These are phyloP conservation scores for Picea glauca DNA, from an alignment of 75 land plant species.

Conservation along the genomic window DNA sequence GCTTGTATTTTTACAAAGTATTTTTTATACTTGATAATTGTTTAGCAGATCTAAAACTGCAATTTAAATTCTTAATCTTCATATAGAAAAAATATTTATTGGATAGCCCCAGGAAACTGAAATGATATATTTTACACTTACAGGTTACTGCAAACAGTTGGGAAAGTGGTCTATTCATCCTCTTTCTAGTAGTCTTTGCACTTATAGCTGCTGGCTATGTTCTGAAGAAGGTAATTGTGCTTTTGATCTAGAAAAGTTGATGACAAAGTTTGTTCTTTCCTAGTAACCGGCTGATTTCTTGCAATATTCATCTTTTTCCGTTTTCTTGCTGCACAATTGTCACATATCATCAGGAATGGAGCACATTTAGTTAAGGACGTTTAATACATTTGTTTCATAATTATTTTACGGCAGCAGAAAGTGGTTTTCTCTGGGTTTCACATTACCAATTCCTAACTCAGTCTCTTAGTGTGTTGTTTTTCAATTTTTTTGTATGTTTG, in stretches of 20 bases:
- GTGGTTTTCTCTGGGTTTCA: not conserved
- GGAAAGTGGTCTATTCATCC: constrained; percentile 98
- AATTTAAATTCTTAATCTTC: not conserved
- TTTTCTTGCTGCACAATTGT: not conserved
- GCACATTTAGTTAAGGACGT: not conserved
- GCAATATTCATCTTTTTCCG: not conserved
- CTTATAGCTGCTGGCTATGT: constrained; percentile 98
- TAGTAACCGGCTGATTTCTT: not conserved
- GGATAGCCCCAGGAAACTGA: not conserved
- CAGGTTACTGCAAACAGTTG: constrained; percentile 99
- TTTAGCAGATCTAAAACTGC: not conserved
- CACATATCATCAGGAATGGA: not conserved
- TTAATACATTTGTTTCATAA: not conserved
- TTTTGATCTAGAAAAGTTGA: not conserved
- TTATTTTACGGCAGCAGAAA: not conserved
- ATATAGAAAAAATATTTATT: not conserved
- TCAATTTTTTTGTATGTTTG: not conserved
- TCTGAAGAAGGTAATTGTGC: constrained; percentile 66
- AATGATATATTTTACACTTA: not conserved
- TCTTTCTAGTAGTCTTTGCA: constrained; percentile 94
- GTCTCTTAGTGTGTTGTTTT: not conserved
- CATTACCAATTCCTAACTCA: not conserved
- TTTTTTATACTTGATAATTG: not conserved
- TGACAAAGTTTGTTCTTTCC: not conserved
- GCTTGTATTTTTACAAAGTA: not conserved